phyloP scores from a whole-genome alignment of 306 rosid species.

The Crataegus laevigata region DNA sequence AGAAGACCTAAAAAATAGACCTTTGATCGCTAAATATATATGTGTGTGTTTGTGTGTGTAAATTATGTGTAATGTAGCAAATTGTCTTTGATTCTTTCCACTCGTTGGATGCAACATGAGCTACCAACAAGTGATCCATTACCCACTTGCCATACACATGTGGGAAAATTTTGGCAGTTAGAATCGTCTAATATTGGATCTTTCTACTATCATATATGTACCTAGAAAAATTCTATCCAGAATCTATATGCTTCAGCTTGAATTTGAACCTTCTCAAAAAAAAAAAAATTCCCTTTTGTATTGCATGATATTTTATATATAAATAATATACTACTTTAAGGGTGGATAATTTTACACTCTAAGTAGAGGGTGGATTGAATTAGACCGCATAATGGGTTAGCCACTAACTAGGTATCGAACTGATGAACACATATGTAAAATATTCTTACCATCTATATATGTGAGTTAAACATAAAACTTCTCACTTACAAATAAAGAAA shows the following conservation, averaged over 20 bases:
- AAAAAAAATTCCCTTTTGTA: no score
- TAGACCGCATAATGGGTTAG: background rate
- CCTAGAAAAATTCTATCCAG: background rate
- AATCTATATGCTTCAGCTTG: background rate
- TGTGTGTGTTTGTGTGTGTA: no score
- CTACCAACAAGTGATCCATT: background rate
- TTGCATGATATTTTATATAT: background rate
- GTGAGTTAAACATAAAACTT: background rate
- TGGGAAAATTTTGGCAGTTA: background rate
- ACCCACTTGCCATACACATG: background rate
- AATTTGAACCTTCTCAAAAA: background rate
- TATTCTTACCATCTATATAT: background rate
- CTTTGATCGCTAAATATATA: no score
- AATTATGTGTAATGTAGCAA: background rate
- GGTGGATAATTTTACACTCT: background rate
- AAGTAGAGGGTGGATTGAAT: no score
- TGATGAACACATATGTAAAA: no score
- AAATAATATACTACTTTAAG: no score
- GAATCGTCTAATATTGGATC: background rate
- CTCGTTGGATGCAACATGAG: background rate
- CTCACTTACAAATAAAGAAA: no score
- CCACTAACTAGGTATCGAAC: background rate
- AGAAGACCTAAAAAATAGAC: no score
- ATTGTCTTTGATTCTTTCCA: background rate
- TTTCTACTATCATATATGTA: background rate